phyloP scores from a whole-genome alignment of 345 rosid species.

The Populus simonii region DNA sequence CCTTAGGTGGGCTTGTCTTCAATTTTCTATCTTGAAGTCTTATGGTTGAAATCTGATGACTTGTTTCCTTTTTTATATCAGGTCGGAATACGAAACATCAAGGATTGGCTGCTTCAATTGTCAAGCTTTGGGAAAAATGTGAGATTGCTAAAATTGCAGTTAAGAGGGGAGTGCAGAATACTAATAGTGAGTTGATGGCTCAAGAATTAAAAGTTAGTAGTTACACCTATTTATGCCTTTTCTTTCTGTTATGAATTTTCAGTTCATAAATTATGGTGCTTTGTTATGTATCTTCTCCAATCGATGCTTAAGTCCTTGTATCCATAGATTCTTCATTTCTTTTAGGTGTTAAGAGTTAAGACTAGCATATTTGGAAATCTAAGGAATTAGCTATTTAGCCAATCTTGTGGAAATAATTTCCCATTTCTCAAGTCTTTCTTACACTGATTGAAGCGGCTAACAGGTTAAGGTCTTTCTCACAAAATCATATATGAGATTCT shows the following conservation, averaged over 20 bases:
- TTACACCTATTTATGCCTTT: background rate
- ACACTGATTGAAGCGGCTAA: background rate
- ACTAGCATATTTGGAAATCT: background rate
- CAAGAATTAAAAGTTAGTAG: conserved; percentile 75
- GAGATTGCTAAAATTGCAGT: conserved; percentile 92
- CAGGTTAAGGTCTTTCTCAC: background rate
- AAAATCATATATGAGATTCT: background rate
- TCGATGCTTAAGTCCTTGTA: background rate
- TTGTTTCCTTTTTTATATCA: conserved; percentile 30
- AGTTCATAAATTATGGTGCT: background rate
- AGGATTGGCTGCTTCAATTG: conserved; percentile 76
- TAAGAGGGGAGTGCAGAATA: conserved; percentile 84
- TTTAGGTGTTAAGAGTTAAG: background rate
- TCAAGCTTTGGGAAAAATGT: conserved; percentile 96
- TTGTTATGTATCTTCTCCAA: background rate
- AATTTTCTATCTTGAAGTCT: conserved; percentile 7
- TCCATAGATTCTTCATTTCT: background rate
- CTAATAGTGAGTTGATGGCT: conserved; percentile 78
- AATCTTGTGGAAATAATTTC: background rate
- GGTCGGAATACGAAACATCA: conserved; percentile 87
- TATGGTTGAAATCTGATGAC: conserved; percentile 12
- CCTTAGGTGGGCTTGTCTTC: conserved; percentile 48
- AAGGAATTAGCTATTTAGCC: background rate
- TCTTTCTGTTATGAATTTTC: background rate
- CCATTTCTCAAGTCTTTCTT: background rate